Evolutionary conservation across 139 green algal species (phyloP).

Genomic region (Tetradesmus lagerheimii): DNA sequence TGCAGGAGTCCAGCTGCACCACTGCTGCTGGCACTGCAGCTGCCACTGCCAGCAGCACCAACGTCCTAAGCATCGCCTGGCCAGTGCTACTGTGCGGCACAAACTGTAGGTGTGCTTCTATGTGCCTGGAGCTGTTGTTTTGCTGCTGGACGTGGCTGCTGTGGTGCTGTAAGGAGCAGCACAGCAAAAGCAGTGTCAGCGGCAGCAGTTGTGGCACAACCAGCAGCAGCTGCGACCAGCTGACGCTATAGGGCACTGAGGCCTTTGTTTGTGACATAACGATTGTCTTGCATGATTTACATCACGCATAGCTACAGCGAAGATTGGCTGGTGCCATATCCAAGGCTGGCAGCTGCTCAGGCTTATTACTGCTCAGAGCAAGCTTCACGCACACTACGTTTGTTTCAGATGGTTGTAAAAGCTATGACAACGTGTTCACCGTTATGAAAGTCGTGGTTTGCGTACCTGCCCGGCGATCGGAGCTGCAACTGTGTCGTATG

Average conservation of each 20-base stretch:
- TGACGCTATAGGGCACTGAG: neutral
- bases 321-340: neutral
- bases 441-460: neutral
- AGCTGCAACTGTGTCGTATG: neutral
- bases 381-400: no score
- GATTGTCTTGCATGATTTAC: no score
- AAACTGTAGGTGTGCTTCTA: no score
- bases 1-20: slow-evolving; percentile 18
- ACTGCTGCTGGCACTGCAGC: neutral
- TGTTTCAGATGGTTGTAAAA: no score
- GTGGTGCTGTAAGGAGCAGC: neutral
- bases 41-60: neutral
- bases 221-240: neutral
- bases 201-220: neutral
- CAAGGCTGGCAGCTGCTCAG: neutral
- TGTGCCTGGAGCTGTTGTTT: no score
- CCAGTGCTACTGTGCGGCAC: neutral
- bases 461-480: neutral
- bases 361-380: neutral
- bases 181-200: neutral
- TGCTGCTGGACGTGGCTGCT: neutral
- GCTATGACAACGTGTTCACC: neutral
- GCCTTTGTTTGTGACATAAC: no score
- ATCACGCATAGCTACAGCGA: neutral
- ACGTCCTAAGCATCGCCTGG: neutral